A percentile compares a stretch with the other conserved stretches of the same genome.
These are phyloP conservation scores for Passalora sequoiae DNA, from an alignment of 2,329 filamentous ascomycete species.

Conservation along the genomic window DNA sequence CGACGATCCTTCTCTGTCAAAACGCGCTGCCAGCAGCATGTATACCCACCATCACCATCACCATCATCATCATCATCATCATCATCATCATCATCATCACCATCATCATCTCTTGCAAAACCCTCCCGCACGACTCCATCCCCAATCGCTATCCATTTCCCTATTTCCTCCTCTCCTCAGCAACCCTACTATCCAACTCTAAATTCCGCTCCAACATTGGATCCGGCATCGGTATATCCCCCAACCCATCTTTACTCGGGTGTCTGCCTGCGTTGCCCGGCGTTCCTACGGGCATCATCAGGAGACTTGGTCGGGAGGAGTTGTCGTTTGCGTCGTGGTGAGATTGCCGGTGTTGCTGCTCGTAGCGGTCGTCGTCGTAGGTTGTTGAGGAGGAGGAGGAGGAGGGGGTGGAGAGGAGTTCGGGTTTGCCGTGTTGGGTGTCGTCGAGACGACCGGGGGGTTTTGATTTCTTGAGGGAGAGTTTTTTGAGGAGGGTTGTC, in stretches of 20 bases:
- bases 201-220: conserved; percentile 1
- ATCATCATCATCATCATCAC: not conserved
- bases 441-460: too few relatives aligned
- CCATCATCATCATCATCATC: too few relatives aligned
- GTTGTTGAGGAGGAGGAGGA: too few relatives aligned
- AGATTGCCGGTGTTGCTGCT: not conserved
- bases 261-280: conserved; percentile 1
- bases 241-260: not conserved
- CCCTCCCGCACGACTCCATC: not conserved
- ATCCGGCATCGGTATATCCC: not conserved
- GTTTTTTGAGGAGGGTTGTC: conserved; percentile 3
- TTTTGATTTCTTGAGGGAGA: not conserved
- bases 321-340: too few relatives aligned
- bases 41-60: too few relatives aligned
- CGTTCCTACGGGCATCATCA: not conserved
- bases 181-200: not conserved
- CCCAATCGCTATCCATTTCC: not conserved
- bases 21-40: too few relatives aligned
- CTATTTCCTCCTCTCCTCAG: not conserved
- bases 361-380: conserved; percentile 2
- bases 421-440: not conserved
- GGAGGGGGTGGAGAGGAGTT: not conserved
- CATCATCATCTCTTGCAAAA: not conserved
- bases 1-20: too few relatives aligned
- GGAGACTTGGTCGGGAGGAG: too few relatives aligned